Evolutionary conservation across 75 land plant species (phyloP).

Genomic region (Ceratopteris richardii): DNA sequence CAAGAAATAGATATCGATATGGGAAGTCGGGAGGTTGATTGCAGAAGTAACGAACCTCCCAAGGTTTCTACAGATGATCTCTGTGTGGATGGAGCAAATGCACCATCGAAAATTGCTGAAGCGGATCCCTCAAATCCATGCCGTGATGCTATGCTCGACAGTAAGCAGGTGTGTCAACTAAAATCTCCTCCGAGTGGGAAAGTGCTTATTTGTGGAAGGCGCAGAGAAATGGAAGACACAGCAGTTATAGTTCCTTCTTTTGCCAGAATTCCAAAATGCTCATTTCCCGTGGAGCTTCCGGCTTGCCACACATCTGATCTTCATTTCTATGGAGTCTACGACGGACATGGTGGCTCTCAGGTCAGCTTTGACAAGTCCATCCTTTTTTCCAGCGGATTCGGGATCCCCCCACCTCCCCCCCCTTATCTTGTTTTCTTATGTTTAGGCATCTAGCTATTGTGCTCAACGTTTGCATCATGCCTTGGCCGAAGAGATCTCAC

Average conservation of each 20-base stretch:
- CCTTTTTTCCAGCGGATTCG: too few species aligned
- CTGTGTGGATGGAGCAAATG: too few species aligned
- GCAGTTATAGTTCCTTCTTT: constrained; percentile 45
- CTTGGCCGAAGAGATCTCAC: constrained; percentile 45
- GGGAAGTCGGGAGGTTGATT: too few species aligned
- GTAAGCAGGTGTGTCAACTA: too few species aligned
- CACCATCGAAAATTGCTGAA: too few species aligned
- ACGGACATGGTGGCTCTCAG: constrained; percentile 95
- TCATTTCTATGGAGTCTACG: constrained; percentile 81
- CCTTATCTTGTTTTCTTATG: neutral
- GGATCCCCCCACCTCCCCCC: too few species aligned
- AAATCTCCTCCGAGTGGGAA: constrained; percentile 28
- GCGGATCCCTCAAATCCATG: too few species aligned
- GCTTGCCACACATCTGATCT: constrained; percentile 3
- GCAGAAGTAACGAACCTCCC: too few species aligned
- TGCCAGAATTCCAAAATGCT: neutral
- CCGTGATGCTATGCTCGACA: too few species aligned
- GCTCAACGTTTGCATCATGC: constrained; percentile 47
- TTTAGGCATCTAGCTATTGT: constrained; percentile 52
- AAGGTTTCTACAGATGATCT: too few species aligned
- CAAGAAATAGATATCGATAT: too few species aligned
- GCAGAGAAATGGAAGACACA: constrained; percentile 94
- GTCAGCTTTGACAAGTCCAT: constrained; percentile 18
- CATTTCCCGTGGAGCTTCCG: constrained; percentile 3
- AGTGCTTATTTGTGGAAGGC: constrained; percentile 58